Percentiles rank a stretch among this genome's conserved stretches.
Conservation (phyloP, 768 basidiomycete genomes). For the Lyophyllum semitale region DNA sequence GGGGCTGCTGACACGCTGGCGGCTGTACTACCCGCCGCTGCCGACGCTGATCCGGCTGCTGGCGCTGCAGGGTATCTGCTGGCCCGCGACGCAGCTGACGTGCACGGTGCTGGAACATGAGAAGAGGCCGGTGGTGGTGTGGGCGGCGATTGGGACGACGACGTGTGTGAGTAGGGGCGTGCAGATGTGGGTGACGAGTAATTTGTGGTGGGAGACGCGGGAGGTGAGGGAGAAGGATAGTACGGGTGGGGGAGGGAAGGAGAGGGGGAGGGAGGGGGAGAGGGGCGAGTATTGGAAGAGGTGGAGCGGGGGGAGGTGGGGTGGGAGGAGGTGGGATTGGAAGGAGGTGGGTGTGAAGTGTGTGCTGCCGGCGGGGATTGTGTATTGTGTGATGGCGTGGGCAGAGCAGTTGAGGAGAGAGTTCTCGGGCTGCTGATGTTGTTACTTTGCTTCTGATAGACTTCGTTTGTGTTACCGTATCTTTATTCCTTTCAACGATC, state of each 20-base stretch:
- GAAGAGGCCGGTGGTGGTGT: slow-evolving; percentile 77
- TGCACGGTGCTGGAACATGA: slow-evolving; percentile 71
- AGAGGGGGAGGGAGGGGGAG: slow-evolving; percentile 14
- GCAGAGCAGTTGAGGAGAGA: slow-evolving; percentile 52
- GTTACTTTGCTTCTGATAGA: background rate
- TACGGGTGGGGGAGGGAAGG: slow-evolving; percentile 18
- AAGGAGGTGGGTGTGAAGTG: slow-evolving; percentile 67
- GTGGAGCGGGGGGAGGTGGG: slow-evolving; percentile 51
- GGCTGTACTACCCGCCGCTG: slow-evolving; percentile 84
- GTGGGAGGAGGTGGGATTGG: slow-evolving; percentile 82
- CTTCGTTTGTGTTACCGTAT: background rate
- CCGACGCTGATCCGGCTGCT: slow-evolving; percentile 90
- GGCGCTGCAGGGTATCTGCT: slow-evolving; percentile 93
- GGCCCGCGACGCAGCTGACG: slow-evolving; percentile 90
- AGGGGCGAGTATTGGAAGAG: slow-evolving; percentile 37
- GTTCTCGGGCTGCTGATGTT: slow-evolving; percentile 30
- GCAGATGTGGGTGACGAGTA: slow-evolving; percentile 96
- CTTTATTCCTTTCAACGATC: background rate
- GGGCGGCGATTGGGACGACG: slow-evolving; percentile 89
- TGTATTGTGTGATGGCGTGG: slow-evolving; percentile 87
- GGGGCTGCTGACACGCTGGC: slow-evolving; percentile 88
- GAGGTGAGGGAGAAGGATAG: slow-evolving; percentile 22
- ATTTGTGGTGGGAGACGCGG: slow-evolving; percentile 60
- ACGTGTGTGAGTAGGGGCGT: slow-evolving; percentile 82
- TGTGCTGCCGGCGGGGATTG: slow-evolving; percentile 67